phyloP scores from a whole-genome alignment of 306 rosid genomes.

The Prunus kanzakura region DNA sequence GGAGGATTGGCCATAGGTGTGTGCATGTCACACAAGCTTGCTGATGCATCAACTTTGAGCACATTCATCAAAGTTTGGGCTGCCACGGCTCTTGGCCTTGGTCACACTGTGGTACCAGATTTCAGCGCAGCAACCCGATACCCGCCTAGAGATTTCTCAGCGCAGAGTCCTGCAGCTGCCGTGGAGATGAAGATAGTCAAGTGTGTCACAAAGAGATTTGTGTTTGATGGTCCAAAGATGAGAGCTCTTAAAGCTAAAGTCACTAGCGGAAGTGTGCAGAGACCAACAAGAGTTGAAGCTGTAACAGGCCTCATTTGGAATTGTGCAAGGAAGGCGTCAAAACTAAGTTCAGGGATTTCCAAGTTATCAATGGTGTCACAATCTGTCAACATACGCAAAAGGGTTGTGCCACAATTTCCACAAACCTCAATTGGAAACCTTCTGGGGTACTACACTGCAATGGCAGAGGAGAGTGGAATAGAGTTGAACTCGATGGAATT shows the following conservation, averaged over 20 bases:
- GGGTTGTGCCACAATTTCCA: constrained; percentile 23
- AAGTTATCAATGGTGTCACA: constrained; percentile 28
- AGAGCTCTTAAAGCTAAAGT: constrained; percentile 23
- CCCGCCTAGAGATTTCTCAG: constrained; percentile 10
- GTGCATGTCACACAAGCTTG: constrained; percentile 34
- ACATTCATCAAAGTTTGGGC: constrained; percentile 37
- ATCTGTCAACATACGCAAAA: constrained; percentile 28
- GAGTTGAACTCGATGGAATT: not conserved
- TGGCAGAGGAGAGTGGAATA: not conserved
- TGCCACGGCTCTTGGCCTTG: constrained; percentile 8
- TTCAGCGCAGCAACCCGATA: constrained; percentile 28
- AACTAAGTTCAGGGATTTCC: constrained; percentile 7
- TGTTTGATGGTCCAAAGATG: constrained; percentile 26
- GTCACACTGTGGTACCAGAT: not conserved
- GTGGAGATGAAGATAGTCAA: not conserved
- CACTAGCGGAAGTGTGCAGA: not conserved
- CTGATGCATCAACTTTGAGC: constrained; percentile 34
- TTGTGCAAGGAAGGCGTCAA: constrained; percentile 24
- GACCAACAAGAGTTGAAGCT: constrained; percentile 38
- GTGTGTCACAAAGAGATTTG: constrained; percentile 35
- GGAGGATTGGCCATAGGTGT: constrained; percentile 42
- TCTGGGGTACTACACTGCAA: constrained; percentile 10
- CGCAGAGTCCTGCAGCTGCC: not conserved
- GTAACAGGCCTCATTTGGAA: constrained; percentile 47
- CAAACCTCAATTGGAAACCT: constrained; percentile 36